Conservation (phyloP, 179 eudicot species). For the Drosera spatulata region DNA sequence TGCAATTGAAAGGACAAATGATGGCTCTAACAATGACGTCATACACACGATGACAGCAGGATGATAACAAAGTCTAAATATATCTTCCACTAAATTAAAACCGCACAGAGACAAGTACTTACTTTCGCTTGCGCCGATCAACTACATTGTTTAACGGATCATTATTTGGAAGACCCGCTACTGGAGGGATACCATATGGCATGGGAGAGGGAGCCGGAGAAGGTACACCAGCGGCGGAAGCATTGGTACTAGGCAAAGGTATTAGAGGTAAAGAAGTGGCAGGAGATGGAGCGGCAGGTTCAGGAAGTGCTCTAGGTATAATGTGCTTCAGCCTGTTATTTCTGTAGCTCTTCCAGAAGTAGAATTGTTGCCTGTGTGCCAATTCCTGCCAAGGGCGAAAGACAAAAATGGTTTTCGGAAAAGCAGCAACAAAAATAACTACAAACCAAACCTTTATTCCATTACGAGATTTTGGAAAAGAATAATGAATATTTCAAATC, state of each 20-base stretch:
- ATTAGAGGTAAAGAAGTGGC: slow-evolving; percentile 32
- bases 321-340: slow-evolving; percentile 92
- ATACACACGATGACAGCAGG: too few species aligned
- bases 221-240: slow-evolving; percentile 41
- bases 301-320: slow-evolving; percentile 80
- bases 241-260: slow-evolving; percentile 37
- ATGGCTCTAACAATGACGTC: too few species aligned
- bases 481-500: too few species aligned
- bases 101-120: slow-evolving; percentile 1
- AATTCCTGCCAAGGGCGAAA: slow-evolving; percentile 43
- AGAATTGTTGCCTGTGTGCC: slow-evolving; percentile 93
- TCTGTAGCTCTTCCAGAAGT: slow-evolving; percentile 88
- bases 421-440: background rate
- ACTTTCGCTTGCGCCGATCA: slow-evolving; percentile 93
- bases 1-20: too few species aligned
- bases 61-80: too few species aligned
- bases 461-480: too few species aligned
- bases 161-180: slow-evolving; percentile 49
- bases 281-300: slow-evolving; percentile 41
- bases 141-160: slow-evolving; percentile 53
- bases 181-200: slow-evolving; percentile 65
- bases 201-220: slow-evolving; percentile 65
- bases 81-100: too few species aligned
- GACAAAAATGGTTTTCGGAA: background rate
- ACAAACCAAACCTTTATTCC: too few species aligned